These are phyloP conservation scores for Rhodocollybia butyracea DNA, from an alignment of 768 basidiomycete species.

Conservation along the genomic window DNA sequence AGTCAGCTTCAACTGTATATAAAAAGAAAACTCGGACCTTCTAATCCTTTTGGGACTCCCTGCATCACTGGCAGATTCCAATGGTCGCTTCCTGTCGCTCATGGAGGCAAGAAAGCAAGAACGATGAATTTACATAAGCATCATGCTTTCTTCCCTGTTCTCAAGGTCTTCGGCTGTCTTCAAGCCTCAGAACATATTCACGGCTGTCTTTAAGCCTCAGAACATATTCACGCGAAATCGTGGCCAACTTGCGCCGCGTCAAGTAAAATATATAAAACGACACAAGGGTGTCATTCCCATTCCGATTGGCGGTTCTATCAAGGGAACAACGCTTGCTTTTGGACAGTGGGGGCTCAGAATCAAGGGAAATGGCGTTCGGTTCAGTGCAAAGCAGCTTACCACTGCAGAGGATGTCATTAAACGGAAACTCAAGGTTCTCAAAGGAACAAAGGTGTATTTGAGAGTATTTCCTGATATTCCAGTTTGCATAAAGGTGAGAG, in stretches of 20 bases:
- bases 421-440: conserved; percentile 85
- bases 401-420: conserved; percentile 86
- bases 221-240: conserved; percentile 44
- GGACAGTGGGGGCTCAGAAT: conserved; percentile 93
- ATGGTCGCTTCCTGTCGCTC: conserved; percentile 65
- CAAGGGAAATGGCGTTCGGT: conserved; percentile 72
- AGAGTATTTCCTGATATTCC: conserved; percentile 96
- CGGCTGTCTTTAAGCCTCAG: no score
- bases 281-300: conserved; percentile 90
- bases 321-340: conserved; percentile 88
- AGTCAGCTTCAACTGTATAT: conserved; percentile 12
- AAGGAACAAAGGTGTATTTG: conserved; percentile 83
- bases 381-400: conserved; percentile 87
- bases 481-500: conserved; percentile 88
- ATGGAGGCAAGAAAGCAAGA: conserved; percentile 29
- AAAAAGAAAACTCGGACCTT: conserved; percentile 46
- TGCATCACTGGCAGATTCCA: conserved; percentile 51
- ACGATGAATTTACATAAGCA: conserved; percentile 3
- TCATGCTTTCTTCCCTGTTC: conserved; percentile 14
- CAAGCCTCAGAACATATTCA: conserved; percentile 29
- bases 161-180: conserved; percentile 11
- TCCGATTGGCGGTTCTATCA: conserved; percentile 85
- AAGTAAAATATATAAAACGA: conserved; percentile 80
- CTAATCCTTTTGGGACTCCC: conserved; percentile 56
- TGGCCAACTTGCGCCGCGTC: conserved; percentile 74